Evolutionary conservation across 495 filamentous ascomycete genomes (phyloP), one percentile per base, ranked within the genome.

Genomic region (Aspergillus panamensis): DNA sequence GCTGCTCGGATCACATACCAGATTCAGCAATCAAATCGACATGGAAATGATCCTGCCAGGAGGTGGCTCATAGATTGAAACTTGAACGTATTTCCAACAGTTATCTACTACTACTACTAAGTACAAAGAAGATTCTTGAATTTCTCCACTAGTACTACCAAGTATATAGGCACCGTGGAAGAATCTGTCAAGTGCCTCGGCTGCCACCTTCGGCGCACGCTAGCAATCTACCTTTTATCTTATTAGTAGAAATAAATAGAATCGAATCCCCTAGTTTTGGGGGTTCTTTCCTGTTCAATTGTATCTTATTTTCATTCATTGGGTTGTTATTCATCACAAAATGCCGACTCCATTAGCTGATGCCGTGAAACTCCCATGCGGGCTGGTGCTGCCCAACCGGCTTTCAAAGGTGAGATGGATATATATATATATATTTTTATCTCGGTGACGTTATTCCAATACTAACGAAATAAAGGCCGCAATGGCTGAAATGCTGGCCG

Each of bases 331-430:
- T 53, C 43, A 8, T 30, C 30, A n/a, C 5, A 44, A 40, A 16
- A 75, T 73, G 68, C 39, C 69, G 30, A 66, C 68, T 9, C 58
- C 69, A 37, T 57, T 80, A 8, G 60, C 62, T 57, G 71, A 80
- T 54, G 61, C 77, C 30, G 70, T 82, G 47, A 75, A 73, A 58
- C 71, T 82, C 3, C 79, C 79, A 30, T 82, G 77, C 52, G 81
- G 80, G 0, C 63, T 84, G 29, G 69, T 72, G 3, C 59, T 84
- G 12, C 77, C 78, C 14, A 84, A 83, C 60, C 76, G 81, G 17
- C 59, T 84, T 2, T 71, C 66, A 55, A 83, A 84, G 71, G 80
- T 81, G 69, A 29, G 33, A 32, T 2, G 1, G 51, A n/a, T 30
- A 10, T 14, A 19, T 48, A 16, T 25, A n/a, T 29, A 2, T 0